phyloP scores from a whole-genome alignment of 805 yeast species.

The Torulaspora franciscae region DNA sequence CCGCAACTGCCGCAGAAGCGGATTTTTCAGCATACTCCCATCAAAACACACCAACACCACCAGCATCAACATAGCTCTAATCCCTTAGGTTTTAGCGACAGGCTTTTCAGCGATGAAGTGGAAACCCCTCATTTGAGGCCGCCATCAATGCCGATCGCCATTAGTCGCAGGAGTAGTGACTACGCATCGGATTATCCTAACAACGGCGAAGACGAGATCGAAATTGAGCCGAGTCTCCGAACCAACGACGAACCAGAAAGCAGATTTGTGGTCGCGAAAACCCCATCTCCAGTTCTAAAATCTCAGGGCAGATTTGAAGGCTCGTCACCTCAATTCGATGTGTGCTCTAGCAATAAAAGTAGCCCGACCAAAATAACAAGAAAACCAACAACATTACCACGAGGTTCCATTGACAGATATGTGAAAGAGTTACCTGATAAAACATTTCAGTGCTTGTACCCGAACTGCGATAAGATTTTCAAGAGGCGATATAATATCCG shows the following conservation, averaged over 20 bases:
- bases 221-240: conserved; percentile 4
- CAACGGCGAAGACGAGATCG: conserved; percentile 5
- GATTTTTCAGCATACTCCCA: conserved; percentile 31
- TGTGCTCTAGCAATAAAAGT: background rate
- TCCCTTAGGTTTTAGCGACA: conserved; percentile 5
- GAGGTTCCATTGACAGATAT: conserved; percentile 81
- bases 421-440: conserved; percentile 78
- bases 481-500: conserved; percentile 86
- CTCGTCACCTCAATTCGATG: conserved; percentile 20
- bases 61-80: conserved; percentile 9
- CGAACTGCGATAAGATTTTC: conserved; percentile 76
- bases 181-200: conserved; percentile 10
- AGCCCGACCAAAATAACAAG: conserved; percentile 30
- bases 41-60: conserved; percentile 15
- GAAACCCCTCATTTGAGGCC: conserved; percentile 18
- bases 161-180: conserved; percentile 13
- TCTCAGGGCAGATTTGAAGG: conserved; percentile 35
- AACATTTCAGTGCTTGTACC: conserved; percentile 66
- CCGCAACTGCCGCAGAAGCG: conserved; percentile 29
- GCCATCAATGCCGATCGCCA: conserved; percentile 10
- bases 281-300: conserved; percentile 43
- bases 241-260: conserved; percentile 31
- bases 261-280: conserved; percentile 36
- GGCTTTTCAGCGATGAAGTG: conserved; percentile 10
- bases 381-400: conserved; percentile 53